Evolutionary conservation across 208 protist species (phyloP), one percentile per base, ranked within the genome.

Genomic region (Acanthamoeba polyphaga): DNA sequence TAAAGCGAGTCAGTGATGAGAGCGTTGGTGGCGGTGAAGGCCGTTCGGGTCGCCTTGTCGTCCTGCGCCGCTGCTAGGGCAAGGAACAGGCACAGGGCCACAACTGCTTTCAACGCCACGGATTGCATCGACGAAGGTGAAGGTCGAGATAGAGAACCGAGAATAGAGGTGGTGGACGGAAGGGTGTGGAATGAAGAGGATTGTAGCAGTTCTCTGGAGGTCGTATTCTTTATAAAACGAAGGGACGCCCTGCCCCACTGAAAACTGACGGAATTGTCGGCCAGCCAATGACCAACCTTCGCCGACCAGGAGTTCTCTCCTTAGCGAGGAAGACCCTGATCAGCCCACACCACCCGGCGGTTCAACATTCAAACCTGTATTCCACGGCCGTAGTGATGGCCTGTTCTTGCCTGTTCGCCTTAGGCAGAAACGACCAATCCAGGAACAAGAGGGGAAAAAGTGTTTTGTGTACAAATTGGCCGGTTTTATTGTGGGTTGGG

Each of bases 21-120:
- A 15, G 27, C 68, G 68, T 76, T 76, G 68, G 22, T 43, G 68
- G 68, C 68, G n/a, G 68, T 43, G 68, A 76, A 76, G 29, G 68
- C 29, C 27, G 15, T 17, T 10, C 51, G 51, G 12, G 27, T 38
- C 1, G 38, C 38, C 38, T 38, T 76, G 2, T 19, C 22, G 60
- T n/a, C 60, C 22, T 43, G n/a, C 22, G 19, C 68, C 27, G 68
- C 3, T 0, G 29, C 68, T 0, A 76, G n/a, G 5, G 68, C 68
- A 29, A 76, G 0, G 0, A 76, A 15, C 27, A 76, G 68, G 68
- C 68, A 76, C 68, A 76, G 17, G 9, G 68, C 68, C 68, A 43
- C 24, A 8, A 66, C 12, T 19, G 27, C 60, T 22, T 29, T 22
- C 60, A 66, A n/a, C 15, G 13, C 24, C n/a, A 76, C 68, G 15